A percentile compares a stretch with the other conserved stretches of the same genome.
These are phyloP conservation scores for Yarrowia alimentaria DNA, from an alignment of 805 yeast species.

Conservation along the genomic window DNA sequence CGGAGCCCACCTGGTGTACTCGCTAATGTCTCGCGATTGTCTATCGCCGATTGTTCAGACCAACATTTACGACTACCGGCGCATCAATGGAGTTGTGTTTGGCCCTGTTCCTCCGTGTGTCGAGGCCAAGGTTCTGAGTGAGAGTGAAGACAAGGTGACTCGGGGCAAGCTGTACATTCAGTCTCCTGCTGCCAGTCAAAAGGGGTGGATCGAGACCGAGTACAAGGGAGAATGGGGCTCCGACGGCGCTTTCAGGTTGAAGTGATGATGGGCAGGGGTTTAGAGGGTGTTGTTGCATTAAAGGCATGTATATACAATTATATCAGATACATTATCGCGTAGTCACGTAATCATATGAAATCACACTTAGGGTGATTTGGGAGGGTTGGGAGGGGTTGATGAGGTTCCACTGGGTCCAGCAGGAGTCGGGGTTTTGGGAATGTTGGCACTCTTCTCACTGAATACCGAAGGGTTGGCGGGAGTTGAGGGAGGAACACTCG, in stretches of 20 bases:
- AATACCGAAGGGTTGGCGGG: no score
- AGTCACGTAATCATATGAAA: no score
- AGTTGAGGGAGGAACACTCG: no score
- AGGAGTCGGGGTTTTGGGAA: no score
- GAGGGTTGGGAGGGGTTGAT: no score
- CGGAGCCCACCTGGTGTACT: conserved; percentile 41
- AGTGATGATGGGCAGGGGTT: not conserved
- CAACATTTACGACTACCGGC: conserved; percentile 32
- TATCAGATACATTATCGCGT: no score
- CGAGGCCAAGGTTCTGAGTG: conserved; percentile 33
- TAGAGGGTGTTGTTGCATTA: no score
- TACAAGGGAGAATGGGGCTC: conserved; percentile 21
- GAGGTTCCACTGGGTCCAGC: no score
- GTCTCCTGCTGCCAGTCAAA: conserved; percentile 31
- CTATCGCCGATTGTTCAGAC: conserved; percentile 43
- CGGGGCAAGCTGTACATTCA: conserved; percentile 35
- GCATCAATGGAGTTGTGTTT: conserved; percentile 30
- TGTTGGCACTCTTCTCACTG: no score
- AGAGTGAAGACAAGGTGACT: conserved; percentile 32
- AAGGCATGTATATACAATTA: no score
- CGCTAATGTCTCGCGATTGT: conserved; percentile 36
- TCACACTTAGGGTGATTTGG: no score
- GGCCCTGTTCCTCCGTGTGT: conserved; percentile 39
- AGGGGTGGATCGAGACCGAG: conserved; percentile 24
- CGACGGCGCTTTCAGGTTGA: conserved; percentile 23